These are phyloP conservation scores for Pichia sp. DNA, from an alignment of 1,139 yeast species.

Conservation along the genomic window DNA sequence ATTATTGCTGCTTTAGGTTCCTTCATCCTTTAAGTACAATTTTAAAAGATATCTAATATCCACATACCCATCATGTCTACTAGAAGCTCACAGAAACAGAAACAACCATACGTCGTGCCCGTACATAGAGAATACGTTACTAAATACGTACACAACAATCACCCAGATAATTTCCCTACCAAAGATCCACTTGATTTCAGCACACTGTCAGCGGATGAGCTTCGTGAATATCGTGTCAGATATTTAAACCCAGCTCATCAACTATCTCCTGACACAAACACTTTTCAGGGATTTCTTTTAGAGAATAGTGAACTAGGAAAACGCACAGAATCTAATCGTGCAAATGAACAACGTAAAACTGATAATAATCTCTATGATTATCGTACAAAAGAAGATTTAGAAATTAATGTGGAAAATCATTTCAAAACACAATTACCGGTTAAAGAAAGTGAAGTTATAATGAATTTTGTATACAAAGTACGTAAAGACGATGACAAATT, in stretches of 20 bases:
- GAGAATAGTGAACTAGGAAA: slow-evolving; percentile 56
- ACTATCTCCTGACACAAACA: slow-evolving; percentile 45
- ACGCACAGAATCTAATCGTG: slow-evolving; percentile 38
- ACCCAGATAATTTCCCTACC: slow-evolving; percentile 48
- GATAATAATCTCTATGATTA: slow-evolving; percentile 27
- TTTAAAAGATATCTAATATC: too few relatives aligned
- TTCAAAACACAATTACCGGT: slow-evolving; percentile 49
- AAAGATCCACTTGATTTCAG: slow-evolving; percentile 58
- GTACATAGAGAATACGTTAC: slow-evolving; percentile 56
- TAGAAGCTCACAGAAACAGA: slow-evolving; percentile 16
- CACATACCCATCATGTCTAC: slow-evolving; percentile 13
- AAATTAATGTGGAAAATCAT: slow-evolving; percentile 42
- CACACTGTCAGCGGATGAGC: slow-evolving; percentile 44
- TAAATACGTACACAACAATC: slow-evolving; percentile 58
- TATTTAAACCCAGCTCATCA: slow-evolving; percentile 36
- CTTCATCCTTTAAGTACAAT: too few relatives aligned
- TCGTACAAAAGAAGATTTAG: slow-evolving; percentile 25
- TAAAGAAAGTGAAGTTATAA: slow-evolving; percentile 71
- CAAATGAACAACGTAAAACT: slow-evolving; percentile 22
- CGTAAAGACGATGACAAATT: slow-evolving; percentile 48
- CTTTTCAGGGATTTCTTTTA: slow-evolving; percentile 55
- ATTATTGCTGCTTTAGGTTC: too few relatives aligned
- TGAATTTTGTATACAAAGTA: slow-evolving; percentile 72
- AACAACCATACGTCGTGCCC: slow-evolving; percentile 35
- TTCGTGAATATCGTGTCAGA: slow-evolving; percentile 52